Conservation (phyloP, 2,329 filamentous ascomycete species). For the Fusarium nurragi region DNA sequence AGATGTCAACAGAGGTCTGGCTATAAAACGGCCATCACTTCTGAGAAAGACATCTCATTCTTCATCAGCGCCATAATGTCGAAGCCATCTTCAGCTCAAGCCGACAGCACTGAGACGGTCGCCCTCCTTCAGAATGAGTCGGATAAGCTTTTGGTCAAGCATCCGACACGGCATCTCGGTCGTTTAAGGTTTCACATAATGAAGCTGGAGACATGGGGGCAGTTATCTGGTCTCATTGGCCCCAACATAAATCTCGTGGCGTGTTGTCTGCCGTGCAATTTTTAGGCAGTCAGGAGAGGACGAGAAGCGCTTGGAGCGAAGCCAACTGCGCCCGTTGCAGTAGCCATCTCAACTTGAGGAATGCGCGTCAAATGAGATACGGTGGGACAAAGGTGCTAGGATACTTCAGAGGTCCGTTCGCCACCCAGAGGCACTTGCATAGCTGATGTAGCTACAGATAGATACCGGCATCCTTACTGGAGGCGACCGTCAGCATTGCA, state of each 20-base stretch:
- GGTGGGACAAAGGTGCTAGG: neutral
- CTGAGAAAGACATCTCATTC: neutral
- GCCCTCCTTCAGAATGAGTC: conserved; percentile 66
- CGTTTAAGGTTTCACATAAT: conserved; percentile 35
- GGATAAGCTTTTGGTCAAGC: conserved; percentile 58
- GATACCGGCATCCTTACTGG: neutral
- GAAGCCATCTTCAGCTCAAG: neutral
- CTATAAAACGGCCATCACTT: conserved; percentile 1
- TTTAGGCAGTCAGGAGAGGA: conserved; percentile 49
- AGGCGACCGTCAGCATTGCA: neutral
- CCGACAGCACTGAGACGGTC: conserved; percentile 54
- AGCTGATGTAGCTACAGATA: neutral
- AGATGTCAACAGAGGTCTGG: neutral
- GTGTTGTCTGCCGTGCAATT: conserved; percentile 59
- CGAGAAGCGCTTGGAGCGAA: neutral
- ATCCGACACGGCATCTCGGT: conserved; percentile 59
- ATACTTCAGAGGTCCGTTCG: neutral
- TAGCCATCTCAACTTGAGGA: neutral
- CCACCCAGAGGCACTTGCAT: neutral
- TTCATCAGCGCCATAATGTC: neutral
- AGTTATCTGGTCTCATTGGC: conserved; percentile 63
- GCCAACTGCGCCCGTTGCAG: too few species aligned
- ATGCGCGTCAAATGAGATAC: too few species aligned
- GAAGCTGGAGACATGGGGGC: conserved; percentile 50
- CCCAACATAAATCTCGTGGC: conserved; percentile 64